Evolutionary conservation across 2,329 filamentous ascomycete genomes (phyloP).

Genomic region (Sporothrix pallida): DNA sequence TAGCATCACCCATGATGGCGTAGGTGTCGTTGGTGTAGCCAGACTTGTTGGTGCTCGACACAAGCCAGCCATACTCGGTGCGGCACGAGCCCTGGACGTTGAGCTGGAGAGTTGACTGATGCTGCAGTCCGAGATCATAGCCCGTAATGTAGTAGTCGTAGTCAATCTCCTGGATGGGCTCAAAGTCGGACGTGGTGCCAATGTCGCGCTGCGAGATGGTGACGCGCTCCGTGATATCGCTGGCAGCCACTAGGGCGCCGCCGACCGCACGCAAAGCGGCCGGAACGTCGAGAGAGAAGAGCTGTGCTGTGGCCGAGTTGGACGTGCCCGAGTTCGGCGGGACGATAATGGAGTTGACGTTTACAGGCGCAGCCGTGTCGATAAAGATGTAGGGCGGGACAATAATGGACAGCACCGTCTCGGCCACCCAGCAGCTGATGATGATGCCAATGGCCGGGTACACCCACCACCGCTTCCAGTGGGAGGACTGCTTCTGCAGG

Average conservation of each 20-base stretch:
- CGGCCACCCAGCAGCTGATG: slow-evolving; percentile 34
- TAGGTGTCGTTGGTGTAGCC: slow-evolving; percentile 38
- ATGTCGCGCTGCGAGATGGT: slow-evolving; percentile 32
- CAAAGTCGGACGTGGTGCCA: slow-evolving; percentile 36
- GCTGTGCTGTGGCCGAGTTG: slow-evolving; percentile 33
- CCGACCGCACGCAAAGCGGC: slow-evolving; percentile 87
- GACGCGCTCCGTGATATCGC: slow-evolving; percentile 39
- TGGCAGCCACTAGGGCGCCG: slow-evolving; percentile 81
- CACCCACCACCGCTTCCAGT: slow-evolving; percentile 36
- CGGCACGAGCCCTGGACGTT: slow-evolving; percentile 41
- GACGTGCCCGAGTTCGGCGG: slow-evolving; percentile 33
- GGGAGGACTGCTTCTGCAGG: slow-evolving; percentile 23
- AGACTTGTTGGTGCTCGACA: slow-evolving; percentile 34
- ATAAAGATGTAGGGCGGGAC: slow-evolving; percentile 35
- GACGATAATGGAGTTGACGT: slow-evolving; percentile 34
- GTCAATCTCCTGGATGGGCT: slow-evolving; percentile 38
- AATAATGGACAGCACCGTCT: slow-evolving; percentile 34
- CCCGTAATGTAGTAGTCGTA: slow-evolving; percentile 41
- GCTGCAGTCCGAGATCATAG: slow-evolving; percentile 42
- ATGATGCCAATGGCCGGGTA: slow-evolving; percentile 36
- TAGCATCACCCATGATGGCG: slow-evolving; percentile 33
- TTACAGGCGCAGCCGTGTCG: slow-evolving; percentile 35
- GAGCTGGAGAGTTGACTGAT: slow-evolving; percentile 39
- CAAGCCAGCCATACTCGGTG: slow-evolving; percentile 43
- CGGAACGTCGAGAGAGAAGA: slow-evolving; percentile 38